A percentile compares a stretch with the other conserved stretches of the same genome.
Evolutionary conservation across 495 filamentous ascomycete genomes (phyloP).

Genomic region (Penicillium maclennaniae): DNA sequence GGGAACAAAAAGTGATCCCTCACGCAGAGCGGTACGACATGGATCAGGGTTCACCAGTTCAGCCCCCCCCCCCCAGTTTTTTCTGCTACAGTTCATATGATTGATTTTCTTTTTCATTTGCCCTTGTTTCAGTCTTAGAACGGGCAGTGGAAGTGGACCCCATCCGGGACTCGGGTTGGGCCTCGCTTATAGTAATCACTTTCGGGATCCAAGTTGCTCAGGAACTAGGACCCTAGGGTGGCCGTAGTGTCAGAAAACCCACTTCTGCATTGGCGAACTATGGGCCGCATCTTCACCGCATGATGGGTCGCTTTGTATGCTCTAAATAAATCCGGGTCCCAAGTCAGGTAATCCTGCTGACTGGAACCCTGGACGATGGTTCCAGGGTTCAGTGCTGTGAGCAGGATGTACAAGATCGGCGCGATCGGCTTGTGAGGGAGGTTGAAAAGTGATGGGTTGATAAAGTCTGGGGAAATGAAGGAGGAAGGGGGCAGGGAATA

Average conservation of each 20-base stretch:
- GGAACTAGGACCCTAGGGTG: too few relatives aligned
- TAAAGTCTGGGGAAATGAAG: too few relatives aligned
- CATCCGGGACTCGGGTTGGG: neutral
- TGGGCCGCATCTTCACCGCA: slow-evolving; percentile 1
- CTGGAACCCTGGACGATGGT: neutral
- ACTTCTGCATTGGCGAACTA: neutral
- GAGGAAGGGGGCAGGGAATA: neutral
- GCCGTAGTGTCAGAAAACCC: neutral
- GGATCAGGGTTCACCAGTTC: neutral
- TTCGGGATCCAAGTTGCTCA: neutral
- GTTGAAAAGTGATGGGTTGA: neutral
- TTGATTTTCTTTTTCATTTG: too few relatives aligned
- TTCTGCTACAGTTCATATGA: too few relatives aligned
- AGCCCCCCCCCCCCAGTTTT: neutral
- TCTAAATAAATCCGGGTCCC: neutral
- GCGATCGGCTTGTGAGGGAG: neutral
- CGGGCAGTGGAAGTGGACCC: neutral
- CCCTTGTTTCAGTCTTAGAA: neutral
- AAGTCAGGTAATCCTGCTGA: neutral
- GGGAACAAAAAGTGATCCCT: neutral
- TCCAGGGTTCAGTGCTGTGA: neutral
- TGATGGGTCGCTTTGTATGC: neutral
- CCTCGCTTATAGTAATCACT: neutral
- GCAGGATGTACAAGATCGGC: too few relatives aligned
- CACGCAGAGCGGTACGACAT: neutral